Conservation (phyloP, 805 yeast genomes). For the Yamadazyma endophytica region DNA sequence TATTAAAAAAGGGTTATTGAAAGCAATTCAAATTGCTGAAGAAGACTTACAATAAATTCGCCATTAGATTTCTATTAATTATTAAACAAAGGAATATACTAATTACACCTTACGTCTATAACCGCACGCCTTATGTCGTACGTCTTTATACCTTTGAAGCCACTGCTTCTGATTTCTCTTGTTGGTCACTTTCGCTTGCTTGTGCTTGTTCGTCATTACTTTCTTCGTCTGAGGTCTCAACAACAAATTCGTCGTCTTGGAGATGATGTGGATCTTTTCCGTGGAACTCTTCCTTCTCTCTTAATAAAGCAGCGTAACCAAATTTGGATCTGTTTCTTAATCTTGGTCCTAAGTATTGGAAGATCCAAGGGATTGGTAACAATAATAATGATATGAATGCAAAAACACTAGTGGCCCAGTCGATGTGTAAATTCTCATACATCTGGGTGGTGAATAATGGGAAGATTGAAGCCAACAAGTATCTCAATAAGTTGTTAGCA, state of each 20-base stretch:
- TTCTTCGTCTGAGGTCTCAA: background rate
- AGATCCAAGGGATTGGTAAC: slow-evolving; percentile 73
- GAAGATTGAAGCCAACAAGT: slow-evolving; percentile 70
- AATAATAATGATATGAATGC: slow-evolving; percentile 63
- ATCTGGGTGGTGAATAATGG: slow-evolving; percentile 85
- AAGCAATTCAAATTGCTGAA: slow-evolving; percentile 1
- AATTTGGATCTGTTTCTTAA: slow-evolving; percentile 56
- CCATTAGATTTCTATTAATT: no score
- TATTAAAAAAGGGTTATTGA: background rate
- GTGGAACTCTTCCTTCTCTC: slow-evolving; percentile 1
- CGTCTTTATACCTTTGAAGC: no score
- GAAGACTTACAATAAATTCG: background rate
- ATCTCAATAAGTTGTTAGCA: slow-evolving; percentile 79
- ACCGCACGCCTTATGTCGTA: no score
- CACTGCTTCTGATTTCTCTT: no score
- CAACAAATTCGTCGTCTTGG: slow-evolving; percentile 1
- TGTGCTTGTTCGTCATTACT: no score
- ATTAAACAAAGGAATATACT: no score
- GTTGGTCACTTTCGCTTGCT: no score
- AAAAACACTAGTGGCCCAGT: slow-evolving; percentile 76
- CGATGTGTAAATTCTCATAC: slow-evolving; percentile 65
- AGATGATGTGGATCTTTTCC: no score
- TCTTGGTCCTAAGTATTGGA: slow-evolving; percentile 52
- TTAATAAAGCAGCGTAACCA: slow-evolving; percentile 51
- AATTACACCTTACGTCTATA: no score